Conservation (phyloP, 2,329 filamentous ascomycete genomes). For the Penicillium paneum region DNA sequence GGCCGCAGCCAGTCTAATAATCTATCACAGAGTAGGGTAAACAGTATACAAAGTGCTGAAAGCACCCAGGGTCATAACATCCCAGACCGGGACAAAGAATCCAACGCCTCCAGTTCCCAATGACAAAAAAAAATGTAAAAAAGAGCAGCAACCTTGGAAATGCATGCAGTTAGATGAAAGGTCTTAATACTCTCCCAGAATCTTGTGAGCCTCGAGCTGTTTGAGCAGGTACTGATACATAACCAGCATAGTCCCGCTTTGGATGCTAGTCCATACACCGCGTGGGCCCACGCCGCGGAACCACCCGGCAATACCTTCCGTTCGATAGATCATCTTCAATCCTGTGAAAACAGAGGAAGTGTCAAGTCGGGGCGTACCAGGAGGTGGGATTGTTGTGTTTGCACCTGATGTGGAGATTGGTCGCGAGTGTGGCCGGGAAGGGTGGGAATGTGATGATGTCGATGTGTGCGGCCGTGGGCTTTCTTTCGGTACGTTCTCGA, state of each 20-base stretch:
- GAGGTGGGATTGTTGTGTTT: slow-evolving; percentile 74
- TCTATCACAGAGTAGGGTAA: slow-evolving; percentile 17
- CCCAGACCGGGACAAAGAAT: slow-evolving; percentile 8
- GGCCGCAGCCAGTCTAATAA: slow-evolving; percentile 20
- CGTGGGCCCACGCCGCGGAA: slow-evolving; percentile 93
- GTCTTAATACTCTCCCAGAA: slow-evolving; percentile 22
- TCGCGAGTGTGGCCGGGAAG: slow-evolving; percentile 56
- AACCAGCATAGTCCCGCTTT: slow-evolving; percentile 95
- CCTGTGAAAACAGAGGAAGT: slow-evolving; percentile 87
- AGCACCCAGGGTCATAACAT: slow-evolving; percentile 9
- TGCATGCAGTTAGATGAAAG: slow-evolving; percentile 11
- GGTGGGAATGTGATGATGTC: slow-evolving; percentile 19
- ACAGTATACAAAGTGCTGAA: slow-evolving; percentile 15
- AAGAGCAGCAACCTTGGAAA: slow-evolving; percentile 6
- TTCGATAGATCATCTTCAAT: slow-evolving; percentile 80
- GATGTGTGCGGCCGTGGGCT: slow-evolving; percentile 27
- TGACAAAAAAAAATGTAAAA: slow-evolving; percentile 8
- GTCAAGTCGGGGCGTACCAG: slow-evolving; percentile 75
- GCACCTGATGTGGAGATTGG: slow-evolving; percentile 87
- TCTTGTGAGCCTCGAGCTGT: slow-evolving; percentile 61
- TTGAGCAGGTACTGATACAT: slow-evolving; percentile 85
- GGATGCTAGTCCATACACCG: slow-evolving; percentile 94
- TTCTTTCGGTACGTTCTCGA: slow-evolving; percentile 29
- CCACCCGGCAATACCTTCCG: slow-evolving; percentile 83
- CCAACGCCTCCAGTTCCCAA: slow-evolving; percentile 18